Evolutionary conservation across 805 yeast genomes (phyloP), one percentile per base, ranked within the genome.

Genomic region (Metschnikowia henanensis): DNA sequence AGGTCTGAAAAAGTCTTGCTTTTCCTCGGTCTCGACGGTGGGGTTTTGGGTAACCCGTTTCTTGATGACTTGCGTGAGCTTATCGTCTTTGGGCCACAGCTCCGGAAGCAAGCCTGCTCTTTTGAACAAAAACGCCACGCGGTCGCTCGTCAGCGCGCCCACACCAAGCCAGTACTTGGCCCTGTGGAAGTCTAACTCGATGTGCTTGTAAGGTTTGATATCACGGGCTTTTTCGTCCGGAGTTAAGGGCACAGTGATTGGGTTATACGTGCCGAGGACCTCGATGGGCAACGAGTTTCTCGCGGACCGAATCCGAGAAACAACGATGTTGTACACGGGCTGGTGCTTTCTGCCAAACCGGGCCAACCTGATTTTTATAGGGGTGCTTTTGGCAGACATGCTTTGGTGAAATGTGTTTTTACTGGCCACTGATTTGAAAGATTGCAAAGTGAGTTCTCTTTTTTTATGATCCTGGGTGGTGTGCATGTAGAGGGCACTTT

Each of bases 91-190:
- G 37, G 84, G 83, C 84, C 84, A 80, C 49, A 72, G 72, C 42
- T 73, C 75, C 23, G 79, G 77, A 42, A 80, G 77, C 44, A 79
- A 77, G 47, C 96, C 90, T 35, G 87, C 89, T 63, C 83, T 88
- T 60, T 81, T 83, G 61, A 94, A 78, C 40, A 94, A 68, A 52
- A 80, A 80, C 2, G 81, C 76, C 10, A 92, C 95, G 3, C 94
- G 72, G 34, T 85, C 90, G 19, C 92, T 81, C 6, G 97, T 95
- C 61, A 87, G 95, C 1, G 98, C 98, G 10, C 99, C 99, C 16
- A 89, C 96, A 57, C 97, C 96, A 28, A 94, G 70, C 99, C 99
- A 94, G 66, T 94, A 94, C 64, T 89, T 89, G 5, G 96, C 81
- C 57, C 97, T 80, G 51, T 81, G 81, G 60, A 94, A 90, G 61